phyloP scores from a whole-genome alignment of 1,284 basidiomycete species.

The Ustilago sp. region DNA sequence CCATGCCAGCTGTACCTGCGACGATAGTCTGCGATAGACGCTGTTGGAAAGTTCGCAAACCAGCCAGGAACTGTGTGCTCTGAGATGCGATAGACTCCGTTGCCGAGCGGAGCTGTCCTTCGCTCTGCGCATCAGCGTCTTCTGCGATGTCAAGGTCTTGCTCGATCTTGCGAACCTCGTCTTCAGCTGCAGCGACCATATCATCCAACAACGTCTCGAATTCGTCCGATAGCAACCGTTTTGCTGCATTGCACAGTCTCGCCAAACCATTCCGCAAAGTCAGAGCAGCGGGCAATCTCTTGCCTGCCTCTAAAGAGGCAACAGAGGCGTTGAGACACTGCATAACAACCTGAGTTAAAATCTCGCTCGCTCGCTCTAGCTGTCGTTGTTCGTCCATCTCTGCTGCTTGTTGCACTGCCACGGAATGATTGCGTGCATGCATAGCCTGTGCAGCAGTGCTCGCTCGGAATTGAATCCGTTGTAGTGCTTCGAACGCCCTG shows the following conservation, averaged over 20 bases:
- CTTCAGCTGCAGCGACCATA: conserved; percentile 39
- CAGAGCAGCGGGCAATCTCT: conserved; percentile 17
- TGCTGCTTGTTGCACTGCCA: conserved; percentile 25
- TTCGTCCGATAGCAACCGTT: conserved; percentile 36
- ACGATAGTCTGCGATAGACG: conserved; percentile 36
- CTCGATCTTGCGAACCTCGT: conserved; percentile 31
- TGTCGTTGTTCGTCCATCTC: conserved; percentile 49
- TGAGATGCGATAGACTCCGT: conserved; percentile 20
- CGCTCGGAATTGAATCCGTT: conserved; percentile 35
- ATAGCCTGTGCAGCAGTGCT: conserved; percentile 36
- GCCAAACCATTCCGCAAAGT: conserved; percentile 32
- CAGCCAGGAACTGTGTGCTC: conserved; percentile 33
- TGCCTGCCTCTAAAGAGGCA: conserved; percentile 22
- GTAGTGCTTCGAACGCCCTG: conserved; percentile 33
- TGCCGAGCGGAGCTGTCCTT: conserved; percentile 18
- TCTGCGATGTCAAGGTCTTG: conserved; percentile 16
- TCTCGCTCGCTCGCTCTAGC: conserved; percentile 33
- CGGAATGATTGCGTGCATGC: conserved; percentile 11
- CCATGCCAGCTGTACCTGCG: conserved; percentile 25
- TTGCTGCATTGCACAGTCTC: conserved; percentile 41
- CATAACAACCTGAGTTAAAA: conserved; percentile 46
- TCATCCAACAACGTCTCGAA: conserved; percentile 50
- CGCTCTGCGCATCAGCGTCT: background rate
- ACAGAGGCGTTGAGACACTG: conserved; percentile 46
- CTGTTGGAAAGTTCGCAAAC: conserved; percentile 46